phyloP scores from a whole-genome alignment of 2,329 filamentous ascomycete genomes.

The Colletotrichum sp. region DNA sequence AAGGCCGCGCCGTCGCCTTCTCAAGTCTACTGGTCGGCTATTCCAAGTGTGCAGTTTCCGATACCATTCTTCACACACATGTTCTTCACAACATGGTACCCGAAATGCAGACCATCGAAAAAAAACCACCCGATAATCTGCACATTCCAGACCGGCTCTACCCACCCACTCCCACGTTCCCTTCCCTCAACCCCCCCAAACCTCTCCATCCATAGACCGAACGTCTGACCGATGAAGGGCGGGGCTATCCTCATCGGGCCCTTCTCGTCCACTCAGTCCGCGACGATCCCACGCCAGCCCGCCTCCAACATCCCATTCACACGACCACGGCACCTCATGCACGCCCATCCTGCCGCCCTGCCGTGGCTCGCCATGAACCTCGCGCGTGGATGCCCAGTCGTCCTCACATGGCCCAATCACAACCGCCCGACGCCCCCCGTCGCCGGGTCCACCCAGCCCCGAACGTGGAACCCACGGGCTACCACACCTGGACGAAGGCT shows the following conservation, averaged over 20 bases:
- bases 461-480: slow-evolving; percentile 5
- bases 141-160: background rate
- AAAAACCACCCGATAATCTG: slow-evolving; percentile 1
- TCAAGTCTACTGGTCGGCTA: background rate
- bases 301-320: slow-evolving; percentile 11
- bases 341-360: slow-evolving; percentile 12
- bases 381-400: background rate
- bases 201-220: background rate
- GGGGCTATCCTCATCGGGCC: background rate
- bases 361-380: background rate
- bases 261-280: slow-evolving; percentile 10
- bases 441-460: background rate
- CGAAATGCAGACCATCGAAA: background rate
- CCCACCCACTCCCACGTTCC: background rate
- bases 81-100: background rate
- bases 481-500: background rate
- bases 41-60: background rate
- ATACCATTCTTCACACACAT: background rate
- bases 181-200: background rate
- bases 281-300: slow-evolving; percentile 6
- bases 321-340: slow-evolving; percentile 14
- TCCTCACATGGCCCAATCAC: slow-evolving; percentile 5
- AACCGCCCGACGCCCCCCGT: background rate
- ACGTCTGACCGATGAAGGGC: slow-evolving; percentile 16
- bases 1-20: background rate